Percentiles rank a stretch among this genome's conserved stretches.
Conservation (phyloP, 805 yeast species). For the Kuraishia molischiana region DNA sequence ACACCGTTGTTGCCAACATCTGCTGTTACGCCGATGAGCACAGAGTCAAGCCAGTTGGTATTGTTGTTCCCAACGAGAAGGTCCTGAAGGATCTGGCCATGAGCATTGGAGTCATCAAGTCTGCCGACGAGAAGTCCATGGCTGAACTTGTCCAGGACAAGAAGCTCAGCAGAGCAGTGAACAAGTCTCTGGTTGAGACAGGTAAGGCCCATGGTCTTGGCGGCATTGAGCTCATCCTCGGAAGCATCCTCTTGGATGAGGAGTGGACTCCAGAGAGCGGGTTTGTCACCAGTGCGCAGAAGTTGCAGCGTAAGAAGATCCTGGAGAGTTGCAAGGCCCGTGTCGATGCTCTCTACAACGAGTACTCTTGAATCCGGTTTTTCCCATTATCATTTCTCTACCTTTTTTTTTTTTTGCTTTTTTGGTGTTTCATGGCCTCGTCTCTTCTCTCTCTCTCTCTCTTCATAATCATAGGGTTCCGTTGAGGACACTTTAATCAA, state of each 20-base stretch:
- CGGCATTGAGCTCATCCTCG: slow-evolving; percentile 80
- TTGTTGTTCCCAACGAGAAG: slow-evolving; percentile 71
- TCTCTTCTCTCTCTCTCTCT: not conserved
- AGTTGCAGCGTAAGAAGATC: slow-evolving; percentile 89
- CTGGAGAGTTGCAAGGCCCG: slow-evolving; percentile 54
- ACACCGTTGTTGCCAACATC: slow-evolving; percentile 63
- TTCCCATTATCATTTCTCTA: not conserved
- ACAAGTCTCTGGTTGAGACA: slow-evolving; percentile 54
- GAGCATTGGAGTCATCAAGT: slow-evolving; percentile 39
- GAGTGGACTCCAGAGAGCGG: slow-evolving; percentile 99
- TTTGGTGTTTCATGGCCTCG: not conserved
- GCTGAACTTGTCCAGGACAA: slow-evolving; percentile 43
- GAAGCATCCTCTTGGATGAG: slow-evolving; percentile 67
- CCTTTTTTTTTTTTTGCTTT: not conserved
- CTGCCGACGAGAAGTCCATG: slow-evolving; percentile 29
- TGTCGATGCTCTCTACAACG: slow-evolving; percentile 55
- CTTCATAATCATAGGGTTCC: too few species aligned
- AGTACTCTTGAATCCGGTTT: slow-evolving; percentile 2
- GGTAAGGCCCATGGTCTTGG: slow-evolving; percentile 73
- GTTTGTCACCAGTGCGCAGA: slow-evolving; percentile 89
- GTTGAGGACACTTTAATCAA: not conserved
- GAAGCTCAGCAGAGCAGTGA: slow-evolving; percentile 44
- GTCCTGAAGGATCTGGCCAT: slow-evolving; percentile 53
- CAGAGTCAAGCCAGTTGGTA: slow-evolving; percentile 88
- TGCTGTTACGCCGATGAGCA: slow-evolving; percentile 89